phyloP scores from a whole-genome alignment of 2,329 filamentous ascomycete genomes.

The Colletotrichum nymphaeae region DNA sequence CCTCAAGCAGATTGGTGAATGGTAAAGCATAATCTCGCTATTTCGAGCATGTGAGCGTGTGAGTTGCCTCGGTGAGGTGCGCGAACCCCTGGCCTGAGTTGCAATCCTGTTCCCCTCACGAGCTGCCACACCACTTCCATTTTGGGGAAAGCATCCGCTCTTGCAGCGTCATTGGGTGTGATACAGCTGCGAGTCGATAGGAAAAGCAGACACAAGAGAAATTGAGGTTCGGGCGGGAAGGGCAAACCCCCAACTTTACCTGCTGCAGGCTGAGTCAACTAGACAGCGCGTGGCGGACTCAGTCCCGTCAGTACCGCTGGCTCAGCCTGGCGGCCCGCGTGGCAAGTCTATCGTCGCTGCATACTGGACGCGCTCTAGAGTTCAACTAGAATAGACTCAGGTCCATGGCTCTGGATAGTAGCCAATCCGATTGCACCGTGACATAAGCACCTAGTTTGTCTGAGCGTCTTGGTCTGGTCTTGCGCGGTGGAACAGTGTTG shows the following conservation, averaged over 20 bases:
- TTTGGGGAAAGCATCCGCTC: conserved; percentile 21
- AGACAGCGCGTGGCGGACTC: neutral
- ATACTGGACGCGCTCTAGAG: neutral
- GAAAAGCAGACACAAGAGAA: neutral
- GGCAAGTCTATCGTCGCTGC: neutral
- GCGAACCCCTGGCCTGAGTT: neutral
- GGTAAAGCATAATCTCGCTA: neutral
- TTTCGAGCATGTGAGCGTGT: conserved; percentile 27
- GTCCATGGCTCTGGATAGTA: neutral
- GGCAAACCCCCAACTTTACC: neutral
- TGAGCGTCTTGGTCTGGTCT: neutral
- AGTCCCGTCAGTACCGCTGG: neutral
- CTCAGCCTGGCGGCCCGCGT: conserved; percentile 5
- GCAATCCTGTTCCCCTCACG: conserved; percentile 1
- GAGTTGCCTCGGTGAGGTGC: conserved; percentile 26
- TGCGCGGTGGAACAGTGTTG: neutral
- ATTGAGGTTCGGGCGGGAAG: neutral
- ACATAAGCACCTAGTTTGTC: neutral
- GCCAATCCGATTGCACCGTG: neutral
- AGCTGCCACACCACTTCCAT: conserved; percentile 5
- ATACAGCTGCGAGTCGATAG: neutral
- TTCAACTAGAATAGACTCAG: neutral
- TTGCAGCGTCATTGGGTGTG: conserved; percentile 17
- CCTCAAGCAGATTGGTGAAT: no score
- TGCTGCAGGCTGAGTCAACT: neutral